phyloP scores from a whole-genome alignment of 2,329 filamentous ascomycete genomes.

The Cladosporium sp. region DNA sequence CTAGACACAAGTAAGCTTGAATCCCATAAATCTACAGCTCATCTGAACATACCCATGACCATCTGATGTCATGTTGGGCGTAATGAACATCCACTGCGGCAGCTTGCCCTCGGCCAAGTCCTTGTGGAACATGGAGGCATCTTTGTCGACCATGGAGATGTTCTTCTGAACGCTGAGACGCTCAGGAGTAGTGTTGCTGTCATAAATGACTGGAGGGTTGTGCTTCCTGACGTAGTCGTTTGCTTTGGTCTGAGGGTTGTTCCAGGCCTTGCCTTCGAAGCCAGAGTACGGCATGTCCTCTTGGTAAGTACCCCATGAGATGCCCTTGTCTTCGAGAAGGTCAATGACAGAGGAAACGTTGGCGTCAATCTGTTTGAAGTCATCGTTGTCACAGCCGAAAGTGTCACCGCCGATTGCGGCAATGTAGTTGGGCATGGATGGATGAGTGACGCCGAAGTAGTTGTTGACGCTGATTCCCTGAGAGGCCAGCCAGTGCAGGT shows the following conservation, averaged over 20 bases:
- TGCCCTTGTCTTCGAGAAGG: constrained; percentile 39
- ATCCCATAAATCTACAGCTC: no score
- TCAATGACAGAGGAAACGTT: constrained; percentile 40
- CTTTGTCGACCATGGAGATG: constrained; percentile 62
- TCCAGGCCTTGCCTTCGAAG: constrained; percentile 60
- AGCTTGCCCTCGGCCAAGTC: constrained; percentile 62
- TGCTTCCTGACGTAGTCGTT: constrained; percentile 84
- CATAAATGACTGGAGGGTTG: constrained; percentile 62
- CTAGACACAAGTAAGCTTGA: no score
- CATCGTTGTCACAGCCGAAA: constrained; percentile 68
- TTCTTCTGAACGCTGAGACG: constrained; percentile 71
- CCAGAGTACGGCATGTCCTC: constrained; percentile 74
- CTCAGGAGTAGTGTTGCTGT: constrained; percentile 55
- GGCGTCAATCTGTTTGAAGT: constrained; percentile 48
- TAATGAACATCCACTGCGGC: constrained; percentile 69
- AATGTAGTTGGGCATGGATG: constrained; percentile 73
- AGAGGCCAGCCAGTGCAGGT: constrained; percentile 54
- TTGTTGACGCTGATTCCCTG: constrained; percentile 54
- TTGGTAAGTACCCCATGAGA: constrained; percentile 61
- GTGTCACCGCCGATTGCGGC: constrained; percentile 66
- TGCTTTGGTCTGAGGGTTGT: constrained; percentile 61
- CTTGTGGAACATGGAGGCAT: constrained; percentile 56
- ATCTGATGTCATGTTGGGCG: constrained; percentile 64
- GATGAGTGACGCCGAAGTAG: constrained; percentile 49
- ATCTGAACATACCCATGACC: no score